phyloP scores from a whole-genome alignment of 768 basidiomycete species.

The Xerocomellus dryophilus region DNA sequence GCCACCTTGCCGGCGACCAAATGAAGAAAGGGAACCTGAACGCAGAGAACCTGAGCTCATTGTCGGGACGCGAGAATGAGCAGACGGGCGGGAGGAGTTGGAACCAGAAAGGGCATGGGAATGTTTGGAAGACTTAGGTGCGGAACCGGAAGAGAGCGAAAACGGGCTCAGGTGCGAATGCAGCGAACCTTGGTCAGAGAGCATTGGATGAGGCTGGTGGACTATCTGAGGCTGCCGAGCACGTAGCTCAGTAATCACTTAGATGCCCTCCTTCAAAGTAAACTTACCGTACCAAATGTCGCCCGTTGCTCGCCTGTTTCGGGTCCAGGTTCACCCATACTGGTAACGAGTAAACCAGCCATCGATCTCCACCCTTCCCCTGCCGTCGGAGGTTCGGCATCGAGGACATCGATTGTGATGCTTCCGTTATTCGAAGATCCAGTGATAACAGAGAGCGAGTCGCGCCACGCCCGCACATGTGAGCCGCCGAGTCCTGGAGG shows the following conservation, averaged over 20 bases:
- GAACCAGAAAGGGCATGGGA: constrained; percentile 47
- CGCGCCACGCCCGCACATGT: constrained; percentile 33
- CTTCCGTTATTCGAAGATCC: constrained; percentile 31
- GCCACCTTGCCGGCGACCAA: constrained; percentile 40
- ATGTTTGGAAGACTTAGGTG: constrained; percentile 45
- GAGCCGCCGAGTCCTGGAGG: constrained; percentile 41
- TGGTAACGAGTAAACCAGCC: constrained; percentile 27
- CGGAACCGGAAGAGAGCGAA: constrained; percentile 50
- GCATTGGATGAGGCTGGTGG: constrained; percentile 38
- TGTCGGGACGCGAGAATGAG: constrained; percentile 37
- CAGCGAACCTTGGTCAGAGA: constrained; percentile 64
- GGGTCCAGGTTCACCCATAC: constrained; percentile 14
- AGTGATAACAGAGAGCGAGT: constrained; percentile 33
- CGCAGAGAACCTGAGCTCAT: constrained; percentile 40
- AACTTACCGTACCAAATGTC: constrained; percentile 63
- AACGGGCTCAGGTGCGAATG: constrained; percentile 56
- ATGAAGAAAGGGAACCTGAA: constrained; percentile 53
- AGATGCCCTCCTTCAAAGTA: not conserved
- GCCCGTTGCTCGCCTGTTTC: constrained; percentile 40
- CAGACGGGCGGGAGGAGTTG: constrained; percentile 52
- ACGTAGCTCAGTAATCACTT: constrained; percentile 12
- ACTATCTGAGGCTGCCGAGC: constrained; percentile 42
- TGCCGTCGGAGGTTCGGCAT: constrained; percentile 66
- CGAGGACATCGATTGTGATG: constrained; percentile 57
- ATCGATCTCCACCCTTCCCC: constrained; percentile 60